Base-by-base conservation (phyloP, 2,329 filamentous ascomycete genomes). In the Exophiala sp. region DNA sequence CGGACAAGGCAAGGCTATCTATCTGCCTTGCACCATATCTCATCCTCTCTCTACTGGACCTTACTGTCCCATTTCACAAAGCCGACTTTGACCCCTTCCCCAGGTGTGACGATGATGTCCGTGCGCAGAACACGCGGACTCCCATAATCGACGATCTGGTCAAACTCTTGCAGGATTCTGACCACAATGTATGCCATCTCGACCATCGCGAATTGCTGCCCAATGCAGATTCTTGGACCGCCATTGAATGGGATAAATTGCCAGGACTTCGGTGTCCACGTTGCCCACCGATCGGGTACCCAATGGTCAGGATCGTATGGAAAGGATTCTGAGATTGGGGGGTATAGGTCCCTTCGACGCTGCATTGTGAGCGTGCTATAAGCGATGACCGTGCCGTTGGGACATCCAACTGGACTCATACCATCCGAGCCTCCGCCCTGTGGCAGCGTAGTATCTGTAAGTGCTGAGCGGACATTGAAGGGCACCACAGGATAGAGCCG, bases 401-500 rank as follows among this genome's bases (percentile, higher is more conserved):
- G 69, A 21, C 78, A 67, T 13, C 72, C 70, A 22, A 79, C 64
- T 2, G 70, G 69, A 7, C 63, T 60, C 11, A 51, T 61, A 3
- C 71, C 73, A 54, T 78, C 73, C 2, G 68, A 63, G 0, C 76
- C 76, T 14, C 75, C 76, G n/a, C 76, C 88, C 14, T 73, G 72
- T 0, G 88, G 88, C 1, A 94, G 77, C 0, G 81, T 86, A 1
- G 87, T 90, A 69, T 90, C 84, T 51, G 73, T 75, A 10, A 88
- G 74, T 10, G 86, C 79, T 24, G 83, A 71, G 55, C 88, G 83
- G 44, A 88, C 77, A 68, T 93, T 93, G 72, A 85, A 86, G 1
- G 88, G 87, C 1, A 93, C 85, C 11, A 80, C 76, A 0, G 87
- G 87, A 66, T 91, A 88, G 9, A 91, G 68, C 11, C 88, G 82